phyloP scores from a whole-genome alignment of 805 yeast species.

The Alloascoidea africana region DNA sequence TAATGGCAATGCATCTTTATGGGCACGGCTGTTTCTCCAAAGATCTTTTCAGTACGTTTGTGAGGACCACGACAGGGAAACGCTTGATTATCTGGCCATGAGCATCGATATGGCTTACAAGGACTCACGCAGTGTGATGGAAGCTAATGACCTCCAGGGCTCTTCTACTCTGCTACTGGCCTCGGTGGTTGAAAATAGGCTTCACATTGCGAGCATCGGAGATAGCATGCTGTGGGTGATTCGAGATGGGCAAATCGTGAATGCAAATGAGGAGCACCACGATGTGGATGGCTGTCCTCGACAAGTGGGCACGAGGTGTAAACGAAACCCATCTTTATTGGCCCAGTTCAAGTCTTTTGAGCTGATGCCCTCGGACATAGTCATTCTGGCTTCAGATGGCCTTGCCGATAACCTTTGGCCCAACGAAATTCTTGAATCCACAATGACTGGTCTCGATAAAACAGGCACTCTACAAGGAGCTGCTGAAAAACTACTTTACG shows the following conservation, averaged over 20 bases:
- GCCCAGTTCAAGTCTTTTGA: conserved; percentile 4
- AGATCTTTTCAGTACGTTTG: conserved; percentile 4
- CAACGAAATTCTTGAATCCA: conserved; percentile 6
- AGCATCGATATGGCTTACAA: conserved; percentile 7
- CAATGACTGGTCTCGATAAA: conserved; percentile 7
- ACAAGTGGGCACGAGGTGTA: conserved; percentile 7
- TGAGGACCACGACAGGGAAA: conserved; percentile 1
- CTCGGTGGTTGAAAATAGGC: conserved; percentile 6
- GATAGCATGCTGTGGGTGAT: conserved; percentile 7
- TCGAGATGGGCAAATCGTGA: conserved; percentile 7
- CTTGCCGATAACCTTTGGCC: conserved; percentile 8
- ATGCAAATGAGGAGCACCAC: conserved; percentile 4
- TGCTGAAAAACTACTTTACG: conserved; percentile 5
- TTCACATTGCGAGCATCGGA: conserved; percentile 6
- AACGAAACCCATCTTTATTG: conserved; percentile 5
- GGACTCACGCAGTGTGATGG: conserved; percentile 6
- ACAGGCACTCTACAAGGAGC: conserved; percentile 6
- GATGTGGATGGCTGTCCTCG: conserved; percentile 4
- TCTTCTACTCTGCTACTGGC: conserved; percentile 8
- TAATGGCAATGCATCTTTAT: conserved; percentile 7
- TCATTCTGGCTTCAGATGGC: conserved; percentile 8
- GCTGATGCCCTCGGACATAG: conserved; percentile 7
- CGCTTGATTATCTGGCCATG: background rate
- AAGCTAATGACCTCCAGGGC: conserved; percentile 5
- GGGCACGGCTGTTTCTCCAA: conserved; percentile 8